A percentile compares a stretch with the other conserved stretches of the same genome.
Conservation (phyloP, 2,329 filamentous ascomycete species). For the Ilyonectria robusta region DNA sequence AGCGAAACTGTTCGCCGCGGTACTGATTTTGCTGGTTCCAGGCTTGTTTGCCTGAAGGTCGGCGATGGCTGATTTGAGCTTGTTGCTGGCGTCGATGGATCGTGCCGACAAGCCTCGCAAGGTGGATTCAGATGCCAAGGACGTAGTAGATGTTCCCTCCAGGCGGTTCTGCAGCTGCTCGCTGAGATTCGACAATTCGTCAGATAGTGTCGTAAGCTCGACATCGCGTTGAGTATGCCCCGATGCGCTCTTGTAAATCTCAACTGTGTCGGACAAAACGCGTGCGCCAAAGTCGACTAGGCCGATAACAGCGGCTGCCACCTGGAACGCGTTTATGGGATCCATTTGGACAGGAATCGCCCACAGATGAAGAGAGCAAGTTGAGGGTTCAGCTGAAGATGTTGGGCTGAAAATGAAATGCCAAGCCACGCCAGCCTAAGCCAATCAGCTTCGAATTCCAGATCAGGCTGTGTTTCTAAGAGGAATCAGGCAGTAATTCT, state of each 20-base stretch:
- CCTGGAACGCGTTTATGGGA: slow-evolving; percentile 4
- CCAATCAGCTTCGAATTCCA: neutral
- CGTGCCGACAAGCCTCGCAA: neutral
- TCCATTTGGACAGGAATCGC: neutral
- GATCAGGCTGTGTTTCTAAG: neutral
- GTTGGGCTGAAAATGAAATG: neutral
- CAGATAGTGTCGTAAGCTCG: slow-evolving; percentile 1
- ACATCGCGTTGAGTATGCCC: neutral
- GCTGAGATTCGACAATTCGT: neutral
- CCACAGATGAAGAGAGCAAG: neutral
- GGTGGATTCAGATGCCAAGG: neutral
- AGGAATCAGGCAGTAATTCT: neutral
- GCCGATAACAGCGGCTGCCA: slow-evolving; percentile 1
- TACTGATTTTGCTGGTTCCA: neutral
- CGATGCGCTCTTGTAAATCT: slow-evolving; percentile 9
- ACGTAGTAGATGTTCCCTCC: neutral
- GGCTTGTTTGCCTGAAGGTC: neutral
- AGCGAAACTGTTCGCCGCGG: neutral
- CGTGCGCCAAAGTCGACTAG: slow-evolving; percentile 9
- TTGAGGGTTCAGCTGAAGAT: neutral
- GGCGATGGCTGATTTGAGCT: neutral
- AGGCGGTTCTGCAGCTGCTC: neutral
- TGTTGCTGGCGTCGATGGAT: neutral
- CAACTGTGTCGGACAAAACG: neutral
- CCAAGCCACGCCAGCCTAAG: neutral